These are phyloP conservation scores for Clavaria fumosa DNA, from an alignment of 768 basidiomycete species.

Conservation along the genomic window DNA sequence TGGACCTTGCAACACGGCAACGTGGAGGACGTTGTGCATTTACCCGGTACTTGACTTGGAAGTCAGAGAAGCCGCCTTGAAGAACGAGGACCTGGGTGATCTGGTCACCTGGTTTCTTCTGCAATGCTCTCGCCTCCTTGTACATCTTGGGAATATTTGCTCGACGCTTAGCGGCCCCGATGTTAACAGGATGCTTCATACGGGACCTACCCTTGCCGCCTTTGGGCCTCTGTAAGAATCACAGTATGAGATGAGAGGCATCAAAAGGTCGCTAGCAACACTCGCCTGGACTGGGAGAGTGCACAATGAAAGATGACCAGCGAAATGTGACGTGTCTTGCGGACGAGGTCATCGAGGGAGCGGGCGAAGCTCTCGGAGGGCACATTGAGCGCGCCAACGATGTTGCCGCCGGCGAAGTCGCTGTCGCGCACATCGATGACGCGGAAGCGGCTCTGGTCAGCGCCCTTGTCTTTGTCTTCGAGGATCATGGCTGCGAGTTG, in stretches of 20 bases:
- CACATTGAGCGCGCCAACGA: conserved; percentile 43
- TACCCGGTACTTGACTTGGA: conserved; percentile 58
- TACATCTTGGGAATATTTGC: conserved; percentile 48
- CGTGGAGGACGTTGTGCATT: too few relatives aligned
- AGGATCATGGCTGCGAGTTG: conserved; percentile 58
- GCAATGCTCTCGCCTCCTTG: conserved; percentile 39
- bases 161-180: too few relatives aligned
- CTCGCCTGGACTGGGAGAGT: conserved; percentile 62
- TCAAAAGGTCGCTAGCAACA: conserved; percentile 9
- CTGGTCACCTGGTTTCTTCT: conserved; percentile 25
- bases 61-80: conserved; percentile 54
- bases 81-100: conserved; percentile 44
- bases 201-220: conserved; percentile 46
- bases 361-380: conserved; percentile 47
- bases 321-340: conserved; percentile 43
- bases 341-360: conserved; percentile 42
- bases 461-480: conserved; percentile 42
- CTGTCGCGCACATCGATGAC: conserved; percentile 80
- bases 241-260: not conserved
- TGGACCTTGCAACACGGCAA: not conserved
- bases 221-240: conserved; percentile 47
- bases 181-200: too few relatives aligned
- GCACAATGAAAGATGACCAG: conserved; percentile 66
- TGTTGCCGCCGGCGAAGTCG: conserved; percentile 68
- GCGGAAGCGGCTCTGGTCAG: conserved; percentile 47